Conservation (phyloP, 345 rosid genomes). For the sweet orange (Citrus sinensis) region DNA sequence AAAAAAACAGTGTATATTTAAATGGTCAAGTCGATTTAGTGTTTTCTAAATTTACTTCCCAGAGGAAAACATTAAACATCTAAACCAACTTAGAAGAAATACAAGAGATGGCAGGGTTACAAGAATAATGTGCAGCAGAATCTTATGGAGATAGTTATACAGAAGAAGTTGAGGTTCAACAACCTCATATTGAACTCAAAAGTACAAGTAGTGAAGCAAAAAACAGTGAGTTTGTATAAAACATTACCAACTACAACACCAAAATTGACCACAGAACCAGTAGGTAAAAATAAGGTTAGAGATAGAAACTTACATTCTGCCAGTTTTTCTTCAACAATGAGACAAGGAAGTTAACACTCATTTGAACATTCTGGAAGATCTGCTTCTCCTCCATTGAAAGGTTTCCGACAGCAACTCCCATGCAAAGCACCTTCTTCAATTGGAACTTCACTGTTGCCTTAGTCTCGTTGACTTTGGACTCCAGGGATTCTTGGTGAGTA, state of each 20-base stretch:
- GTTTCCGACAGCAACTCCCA: conserved; percentile 87
- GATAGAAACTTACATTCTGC: conserved; percentile 58
- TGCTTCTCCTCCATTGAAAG: conserved; percentile 74
- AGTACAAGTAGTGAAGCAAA: not conserved
- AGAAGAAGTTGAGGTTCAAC: not conserved
- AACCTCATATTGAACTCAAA: not conserved
- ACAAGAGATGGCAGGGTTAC: not conserved
- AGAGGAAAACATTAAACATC: not conserved
- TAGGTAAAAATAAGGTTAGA: not conserved
- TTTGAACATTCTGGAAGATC: conserved; percentile 78
- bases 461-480: conserved; percentile 70
- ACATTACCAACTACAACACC: not conserved
- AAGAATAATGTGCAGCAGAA: not conserved
- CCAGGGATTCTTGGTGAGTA: conserved; percentile 68
- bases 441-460: conserved; percentile 82
- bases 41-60: not conserved
- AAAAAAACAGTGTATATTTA: no score
- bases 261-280: no score
- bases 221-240: no score
- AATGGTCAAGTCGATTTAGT: not conserved
- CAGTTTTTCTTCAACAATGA: conserved; percentile 80
- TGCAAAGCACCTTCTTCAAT: conserved; percentile 75
- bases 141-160: not conserved
- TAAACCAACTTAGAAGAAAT: not conserved
- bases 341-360: conserved; percentile 75